phyloP scores from a whole-genome alignment of 805 yeast species.

The Candida sithepensis region DNA sequence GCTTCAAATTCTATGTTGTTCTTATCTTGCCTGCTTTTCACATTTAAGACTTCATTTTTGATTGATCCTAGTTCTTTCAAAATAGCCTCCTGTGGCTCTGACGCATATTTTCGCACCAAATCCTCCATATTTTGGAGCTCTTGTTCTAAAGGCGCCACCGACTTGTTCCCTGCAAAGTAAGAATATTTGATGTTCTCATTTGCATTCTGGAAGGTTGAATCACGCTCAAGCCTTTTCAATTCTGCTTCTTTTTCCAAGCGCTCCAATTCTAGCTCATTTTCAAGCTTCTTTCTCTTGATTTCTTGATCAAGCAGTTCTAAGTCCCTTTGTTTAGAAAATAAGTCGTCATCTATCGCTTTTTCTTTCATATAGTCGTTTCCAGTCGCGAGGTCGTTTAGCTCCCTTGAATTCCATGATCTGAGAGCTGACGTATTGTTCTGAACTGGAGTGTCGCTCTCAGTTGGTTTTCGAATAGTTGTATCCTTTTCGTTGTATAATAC shows the following conservation, averaged over 20 bases:
- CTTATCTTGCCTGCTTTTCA: conserved; percentile 35
- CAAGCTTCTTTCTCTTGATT: conserved; percentile 4
- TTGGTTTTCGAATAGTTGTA: background rate
- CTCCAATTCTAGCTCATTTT: conserved; percentile 6
- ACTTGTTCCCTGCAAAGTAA: background rate
- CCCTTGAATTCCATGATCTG: conserved; percentile 7
- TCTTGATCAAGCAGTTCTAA: background rate
- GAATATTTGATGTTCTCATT: background rate
- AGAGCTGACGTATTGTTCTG: conserved; percentile 2
- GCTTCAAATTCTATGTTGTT: conserved; percentile 65
- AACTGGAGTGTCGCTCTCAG: background rate
- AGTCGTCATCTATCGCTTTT: background rate
- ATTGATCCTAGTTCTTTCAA: conserved; percentile 18
- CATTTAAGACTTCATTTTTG: conserved; percentile 19
- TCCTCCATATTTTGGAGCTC: conserved; percentile 12
- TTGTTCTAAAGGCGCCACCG: conserved; percentile 2
- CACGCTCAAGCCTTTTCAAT: conserved; percentile 10
- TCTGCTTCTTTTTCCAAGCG: conserved; percentile 5
- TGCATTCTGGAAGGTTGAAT: conserved; percentile 3
- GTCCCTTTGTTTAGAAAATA: background rate
- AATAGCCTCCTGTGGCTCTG: conserved; percentile 14
- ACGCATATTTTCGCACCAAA: conserved; percentile 17
- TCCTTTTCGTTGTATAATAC: conserved; percentile 27
- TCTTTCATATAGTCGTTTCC: background rate
- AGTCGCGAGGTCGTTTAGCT: conserved; percentile 2